Evolutionary conservation across 2,329 filamentous ascomycete genomes (phyloP), one percentile per base, ranked within the genome.

Genomic region (Colletotrichum shisoi): DNA sequence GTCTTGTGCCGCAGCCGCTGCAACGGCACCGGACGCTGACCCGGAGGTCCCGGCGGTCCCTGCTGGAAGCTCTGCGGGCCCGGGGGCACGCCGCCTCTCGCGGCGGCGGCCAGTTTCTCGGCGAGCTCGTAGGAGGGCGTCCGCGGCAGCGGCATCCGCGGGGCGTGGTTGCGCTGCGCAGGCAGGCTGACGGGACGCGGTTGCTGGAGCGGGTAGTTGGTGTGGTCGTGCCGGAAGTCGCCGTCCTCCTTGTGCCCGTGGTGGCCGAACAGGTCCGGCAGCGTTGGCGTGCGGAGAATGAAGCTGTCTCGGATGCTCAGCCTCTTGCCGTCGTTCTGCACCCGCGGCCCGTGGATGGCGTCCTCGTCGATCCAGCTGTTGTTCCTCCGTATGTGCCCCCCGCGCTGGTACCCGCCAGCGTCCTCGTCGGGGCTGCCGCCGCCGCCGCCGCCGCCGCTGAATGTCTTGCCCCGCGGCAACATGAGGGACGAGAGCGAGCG

Each of bases 331-430:
- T 71, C 63, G 66, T 74, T 77, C 44, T 71, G 76, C 56, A 83
- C 72, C 70, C 75, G 77, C 11, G 82, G 82, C 4, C 83, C 82
- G 65, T 84, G 82, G n/a, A 83, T 74, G 61, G 78, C 79, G 57
- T 85, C 82, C 70, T 84, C 83, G 63, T 84, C 82, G 34, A 84
- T 81, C 82, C 82, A 85, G 19, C 78, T 79, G 44, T 64, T 65
- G 15, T 69, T 70, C 52, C 56, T 52, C 44, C 65, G 31, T 5
- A 56, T 13, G 5, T 60, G 8, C 0, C 65, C 65, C 0, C 61
- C 61, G 3, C 56, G 42, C 37, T 68, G 65, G 42, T 65, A 54
- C 1, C 48, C 54, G 0, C 12, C 37, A 2, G 19, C 65, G 0
- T 24, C 44, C 19, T 60, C 62, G 19, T 52, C 40, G 2, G 15